Evolutionary conservation across 1,284 basidiomycete genomes (phyloP), one percentile per base, ranked within the genome.

Genomic region (Heliocybe sulcata): DNA sequence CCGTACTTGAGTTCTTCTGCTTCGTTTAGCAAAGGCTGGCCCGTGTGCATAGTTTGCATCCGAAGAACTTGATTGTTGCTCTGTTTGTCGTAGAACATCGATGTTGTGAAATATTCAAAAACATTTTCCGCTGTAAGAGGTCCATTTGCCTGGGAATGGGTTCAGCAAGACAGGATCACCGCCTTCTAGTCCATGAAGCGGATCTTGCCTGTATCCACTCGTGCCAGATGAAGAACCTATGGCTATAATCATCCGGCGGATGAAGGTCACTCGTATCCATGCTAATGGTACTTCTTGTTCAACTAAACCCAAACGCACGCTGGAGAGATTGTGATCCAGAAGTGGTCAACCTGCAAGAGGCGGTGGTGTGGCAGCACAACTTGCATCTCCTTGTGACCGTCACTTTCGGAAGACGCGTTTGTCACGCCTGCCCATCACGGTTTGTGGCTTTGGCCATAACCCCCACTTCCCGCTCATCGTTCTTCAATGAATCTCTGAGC

Each of bases 11-110:
- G 80, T 66, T 92, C 88, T 58, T 89, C 87, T 12, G 84, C 82
- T 67, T 92, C 88, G 60, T 92, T 85, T 11, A 78, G 69, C 54
- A 87, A 71, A 1, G 85, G 81, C 48, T 82, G 74, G 22, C 86
- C 89, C 0, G 86, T 86, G 63, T 89, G 85, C 72, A 87, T 85
- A 0, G 89, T 92, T 69, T 94, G 91, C 91, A 94, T 94, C 62
- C 90, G 84, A 48, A 94, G 72, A 26, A 90, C 83, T 65, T 92
- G 88, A 66, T 94, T 94, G 68, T 88, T 93, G 68, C 90, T 92
- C 69, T 90, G 84, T 67, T 90, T 90, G 71, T 94, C 91, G 67
- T 91, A 94, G 73, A 92, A 92, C 82, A 91, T 91, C 16, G 89
- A 92, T 1, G 81, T 81, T 16, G 85, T 76, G 66, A 94, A 94